Percentiles rank a stretch among this genome's conserved stretches.
These are phyloP conservation scores for Lepidium sativum DNA, from an alignment of 345 rosid species.

Conservation along the genomic window DNA sequence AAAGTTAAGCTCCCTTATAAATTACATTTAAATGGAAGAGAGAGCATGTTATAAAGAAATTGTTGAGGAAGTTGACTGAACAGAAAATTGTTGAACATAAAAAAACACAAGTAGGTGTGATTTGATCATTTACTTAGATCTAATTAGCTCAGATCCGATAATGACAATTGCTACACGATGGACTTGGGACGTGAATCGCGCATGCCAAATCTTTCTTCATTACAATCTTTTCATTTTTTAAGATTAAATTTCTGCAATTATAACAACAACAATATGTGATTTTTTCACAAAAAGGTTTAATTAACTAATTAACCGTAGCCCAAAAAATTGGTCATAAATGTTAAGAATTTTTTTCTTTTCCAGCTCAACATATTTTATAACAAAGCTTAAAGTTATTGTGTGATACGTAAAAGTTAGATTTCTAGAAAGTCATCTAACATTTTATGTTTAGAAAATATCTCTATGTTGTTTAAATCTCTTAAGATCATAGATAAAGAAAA, in stretches of 20 bases:
- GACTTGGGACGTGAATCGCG: not conserved
- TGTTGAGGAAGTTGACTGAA: conserved; percentile 9
- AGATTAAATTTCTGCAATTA: not conserved
- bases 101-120: conserved; percentile 11
- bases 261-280: not conserved
- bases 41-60: not conserved
- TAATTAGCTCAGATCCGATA: not conserved
- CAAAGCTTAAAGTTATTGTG: too few relatives aligned
- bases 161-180: conserved; percentile 7
- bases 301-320: not conserved
- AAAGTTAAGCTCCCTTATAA: not conserved
- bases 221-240: not conserved
- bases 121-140: conserved; percentile 1
- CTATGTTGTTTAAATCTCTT: too few relatives aligned
- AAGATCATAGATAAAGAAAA: too few relatives aligned
- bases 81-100: conserved; percentile 17
- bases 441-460: too few relatives aligned
- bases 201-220: not conserved
- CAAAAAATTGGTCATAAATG: not conserved
- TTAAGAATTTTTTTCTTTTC: not conserved
- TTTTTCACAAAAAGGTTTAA: too few relatives aligned
- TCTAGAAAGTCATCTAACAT: too few relatives aligned
- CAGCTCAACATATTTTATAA: too few relatives aligned
- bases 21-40: not conserved
- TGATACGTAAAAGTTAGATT: too few relatives aligned